Base-by-base conservation (phyloP, 2,329 filamentous ascomycete genomes). In the Diaporthe aspalathi region DNA sequence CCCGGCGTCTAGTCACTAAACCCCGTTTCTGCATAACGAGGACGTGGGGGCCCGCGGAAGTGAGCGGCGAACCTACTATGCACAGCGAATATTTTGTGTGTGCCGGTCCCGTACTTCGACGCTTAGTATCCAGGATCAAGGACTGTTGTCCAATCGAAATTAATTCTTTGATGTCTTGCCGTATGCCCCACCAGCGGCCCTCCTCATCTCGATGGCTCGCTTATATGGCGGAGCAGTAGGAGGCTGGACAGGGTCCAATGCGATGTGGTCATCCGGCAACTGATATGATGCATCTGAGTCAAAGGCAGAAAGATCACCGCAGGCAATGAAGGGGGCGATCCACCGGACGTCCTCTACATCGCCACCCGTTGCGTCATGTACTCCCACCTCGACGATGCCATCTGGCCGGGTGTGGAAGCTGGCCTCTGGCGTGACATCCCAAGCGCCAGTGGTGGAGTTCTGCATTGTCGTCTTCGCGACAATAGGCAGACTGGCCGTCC, bases 251-350 rank as follows among this genome's bases (percentile, higher is more conserved):
- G 96, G 96, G 79, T 98, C 94, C 62, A 98, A 87, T 75, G 92
- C 95, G 67, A 97, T 89, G 78, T 97, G 90, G 75, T 94, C 93
- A 72, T 95, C 92, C 0, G 96, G 95, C 22, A 99, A 85, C 75
- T 93, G 89, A 81, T 98, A 98, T 5, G 95, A 96, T 5, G 96
- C 95, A 85, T 99, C 96, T 0, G 95, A 94, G 83, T 99, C 96
- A 83, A 95, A 99, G 14, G 94, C 91, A 29, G 94, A 97, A 67
- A 99, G 86, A 82, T 99, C 96, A 56, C 96, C 96, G 80, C 96
- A 99, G n/a, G 96, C 95, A 77, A 99, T 89, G 79, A 99, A 99
- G 0, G 95, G 94, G 4, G 95, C 94, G 76, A 98, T 95, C 94
- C 95, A 98, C 65, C 92, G 85, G 38, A 85, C 81, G 72, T 90